These are phyloP conservation scores for Parachaetomium inaequale DNA, from an alignment of 495 filamentous ascomycete genomes.

Conservation along the genomic window DNA sequence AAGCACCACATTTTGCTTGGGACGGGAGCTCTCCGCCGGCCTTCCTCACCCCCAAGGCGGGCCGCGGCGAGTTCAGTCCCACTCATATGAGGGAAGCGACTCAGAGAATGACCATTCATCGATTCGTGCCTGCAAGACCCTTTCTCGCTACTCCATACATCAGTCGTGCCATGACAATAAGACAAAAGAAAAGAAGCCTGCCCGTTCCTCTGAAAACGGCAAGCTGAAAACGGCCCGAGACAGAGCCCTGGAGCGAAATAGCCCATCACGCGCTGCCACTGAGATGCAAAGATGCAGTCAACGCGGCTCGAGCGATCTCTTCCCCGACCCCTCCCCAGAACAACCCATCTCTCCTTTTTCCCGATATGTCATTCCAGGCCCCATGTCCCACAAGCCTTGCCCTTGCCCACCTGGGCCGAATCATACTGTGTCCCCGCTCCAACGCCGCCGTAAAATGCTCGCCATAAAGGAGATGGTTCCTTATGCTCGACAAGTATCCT, in stretches of 20 bases:
- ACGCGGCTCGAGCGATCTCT: neutral
- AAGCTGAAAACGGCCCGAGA: neutral
- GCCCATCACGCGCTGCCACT: neutral
- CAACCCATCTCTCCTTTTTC: neutral
- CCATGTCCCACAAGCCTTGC: neutral
- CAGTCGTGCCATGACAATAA: conserved; percentile 10
- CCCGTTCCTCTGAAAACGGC: neutral
- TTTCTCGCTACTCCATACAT: conserved; percentile 18
- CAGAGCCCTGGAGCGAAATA: neutral
- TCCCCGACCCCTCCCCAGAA: neutral
- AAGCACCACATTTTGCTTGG: too few relatives aligned
- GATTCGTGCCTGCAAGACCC: neutral
- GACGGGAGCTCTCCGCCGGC: too few relatives aligned
- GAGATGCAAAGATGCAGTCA: neutral
- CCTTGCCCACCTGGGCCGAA: conserved; percentile 1
- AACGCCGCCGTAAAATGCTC: conserved; percentile 16
- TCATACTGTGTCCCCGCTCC: conserved; percentile 8
- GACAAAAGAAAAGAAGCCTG: conserved; percentile 5
- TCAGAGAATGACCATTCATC: conserved; percentile 1
- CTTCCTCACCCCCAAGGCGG: neutral
- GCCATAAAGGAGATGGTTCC: conserved; percentile 15
- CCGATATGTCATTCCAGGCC: conserved; percentile 5
- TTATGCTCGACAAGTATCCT: conserved; percentile 27
- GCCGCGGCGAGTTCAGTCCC: neutral
- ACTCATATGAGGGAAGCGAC: neutral